Base-by-base conservation (phyloP, 169 alveolate genomes). In the Plasmodium vivax region DNA sequence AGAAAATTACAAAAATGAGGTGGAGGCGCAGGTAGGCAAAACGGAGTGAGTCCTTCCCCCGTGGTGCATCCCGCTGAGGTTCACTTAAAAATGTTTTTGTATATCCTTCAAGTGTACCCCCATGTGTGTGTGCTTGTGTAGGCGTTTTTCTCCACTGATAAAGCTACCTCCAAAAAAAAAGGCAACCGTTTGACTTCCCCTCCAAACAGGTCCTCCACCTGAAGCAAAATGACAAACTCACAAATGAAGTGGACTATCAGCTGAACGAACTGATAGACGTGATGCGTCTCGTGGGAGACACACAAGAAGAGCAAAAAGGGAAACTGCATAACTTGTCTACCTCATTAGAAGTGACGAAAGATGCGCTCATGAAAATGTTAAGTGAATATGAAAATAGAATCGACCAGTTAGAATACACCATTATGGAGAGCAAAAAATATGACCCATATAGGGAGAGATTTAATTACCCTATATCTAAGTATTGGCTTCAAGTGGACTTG, bases 311-410 rank as follows among this genome's bases (percentile, higher is more conserved):
- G 19, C 94, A 90, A 27, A 74, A 62, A 71, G 8, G 51, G 19
- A 36, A 54, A 43, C 54, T 90, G 51, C 4, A 80, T 4, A 74
- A 81, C 10, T 81, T 80, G 32, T 90, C 91, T 16, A 58, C 23
- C 14, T 90, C 84, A 12, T 34, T 90, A 30, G 92, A 90, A 62
- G 75, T 58, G 81, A 90, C 92, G 74, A 90, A 90, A 90, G 38
- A 80, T 80, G 82, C 94, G 8, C 36, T 90, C 3, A 79, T 80
- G n/a, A 90, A 90, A 90, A 90, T 90, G 90, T 38, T 90, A 90
- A 81, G 83, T 45, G 94, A 90, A 81, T 90, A 90, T 51, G 94
- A 90, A 90, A 90, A 90, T 23, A 80, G 94, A 90, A 90, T 90
- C 73, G 84, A 80, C 83, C 94, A 90, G 36, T 34, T 90, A 27